phyloP scores from a whole-genome alignment of 2,329 filamentous ascomycete genomes.

The Chaetomium sp. region DNA sequence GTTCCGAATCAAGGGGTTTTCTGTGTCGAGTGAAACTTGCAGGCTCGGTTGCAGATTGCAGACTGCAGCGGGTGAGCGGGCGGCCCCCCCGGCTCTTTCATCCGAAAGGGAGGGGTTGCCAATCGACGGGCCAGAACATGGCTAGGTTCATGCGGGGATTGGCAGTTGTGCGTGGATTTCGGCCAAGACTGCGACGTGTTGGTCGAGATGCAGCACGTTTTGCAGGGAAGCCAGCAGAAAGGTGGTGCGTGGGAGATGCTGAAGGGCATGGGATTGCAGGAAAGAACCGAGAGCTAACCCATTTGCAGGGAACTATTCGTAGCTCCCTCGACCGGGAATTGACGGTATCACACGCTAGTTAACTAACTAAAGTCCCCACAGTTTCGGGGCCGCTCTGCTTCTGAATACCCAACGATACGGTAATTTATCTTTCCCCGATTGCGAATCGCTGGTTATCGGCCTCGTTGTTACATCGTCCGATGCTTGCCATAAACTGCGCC shows the following conservation, averaged over 20 bases:
- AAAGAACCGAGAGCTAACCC: too few species aligned
- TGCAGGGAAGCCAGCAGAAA: too few species aligned
- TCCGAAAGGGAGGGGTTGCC: neutral
- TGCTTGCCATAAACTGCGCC: conserved; percentile 10
- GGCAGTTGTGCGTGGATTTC: neutral
- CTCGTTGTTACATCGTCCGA: conserved; percentile 14
- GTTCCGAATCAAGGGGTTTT: neutral
- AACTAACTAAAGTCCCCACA: too few species aligned
- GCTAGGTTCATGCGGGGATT: neutral
- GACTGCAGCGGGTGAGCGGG: neutral
- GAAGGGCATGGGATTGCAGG: too few species aligned
- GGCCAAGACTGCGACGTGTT: neutral
- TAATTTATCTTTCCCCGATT: neutral
- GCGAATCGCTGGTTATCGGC: neutral
- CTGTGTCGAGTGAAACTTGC: neutral
- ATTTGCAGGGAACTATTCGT: too few species aligned
- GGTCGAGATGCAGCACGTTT: neutral
- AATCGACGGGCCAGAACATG: neutral
- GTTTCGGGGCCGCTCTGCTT: neutral
- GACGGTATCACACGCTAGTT: too few species aligned
- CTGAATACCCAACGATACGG: neutral
- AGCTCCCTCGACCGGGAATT: too few species aligned
- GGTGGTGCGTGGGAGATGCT: neutral
- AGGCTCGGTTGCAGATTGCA: neutral
- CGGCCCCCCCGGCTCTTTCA: neutral